Evolutionary conservation across 208 protist species (phyloP), one percentile per base, ranked within the genome.

Genomic region (Trypanosoma platydactyli): DNA sequence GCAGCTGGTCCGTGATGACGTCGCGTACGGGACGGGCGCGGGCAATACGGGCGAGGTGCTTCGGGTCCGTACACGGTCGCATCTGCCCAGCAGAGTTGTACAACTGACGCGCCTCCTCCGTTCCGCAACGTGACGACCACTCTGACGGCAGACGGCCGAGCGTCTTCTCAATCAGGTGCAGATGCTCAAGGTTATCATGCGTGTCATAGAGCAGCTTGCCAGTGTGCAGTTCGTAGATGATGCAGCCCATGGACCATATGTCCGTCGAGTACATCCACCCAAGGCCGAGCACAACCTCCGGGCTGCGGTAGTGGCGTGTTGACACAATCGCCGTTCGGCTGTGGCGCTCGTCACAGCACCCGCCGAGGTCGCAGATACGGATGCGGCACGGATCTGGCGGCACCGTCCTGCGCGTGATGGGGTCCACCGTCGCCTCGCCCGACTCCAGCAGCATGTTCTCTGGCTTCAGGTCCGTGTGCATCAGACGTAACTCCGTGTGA

Each of bases 381-480:
- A 94, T 92, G 1, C 77, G 75, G 90, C 65, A 80, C 88, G 3
- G 90, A 77, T 27, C 68, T 73, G n/a, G 83, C 66, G 25, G 53
- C 51, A 42, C 71, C 72, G 24, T 83, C 78, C 24, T 89, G 56
- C 16, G 46, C 73, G 63, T 58, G 24, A 92, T 68, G 12, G 30
- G 25, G 7, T 88, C 29, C 25, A 71, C 67, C 33, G 64, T 67
- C 13, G 68, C 73, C 15, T 82, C 73, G 16, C 53, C 77, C 29
- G 74, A 83, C 58, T 95, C 84, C 59, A 95, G 88, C 42, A 95
- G 78, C 16, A 94, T 68, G 64, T 94, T 94, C 66, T 94, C 83
- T 0, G 89, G 89, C 64, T 94, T 94, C 29, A 94, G 76, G 67
- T 94, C 88, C 18, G 85, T 92, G 77, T 94, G 88, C 45, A 86